Base-by-base conservation (phyloP, 805 yeast species). In the Suhomyces pyralidae region DNA sequence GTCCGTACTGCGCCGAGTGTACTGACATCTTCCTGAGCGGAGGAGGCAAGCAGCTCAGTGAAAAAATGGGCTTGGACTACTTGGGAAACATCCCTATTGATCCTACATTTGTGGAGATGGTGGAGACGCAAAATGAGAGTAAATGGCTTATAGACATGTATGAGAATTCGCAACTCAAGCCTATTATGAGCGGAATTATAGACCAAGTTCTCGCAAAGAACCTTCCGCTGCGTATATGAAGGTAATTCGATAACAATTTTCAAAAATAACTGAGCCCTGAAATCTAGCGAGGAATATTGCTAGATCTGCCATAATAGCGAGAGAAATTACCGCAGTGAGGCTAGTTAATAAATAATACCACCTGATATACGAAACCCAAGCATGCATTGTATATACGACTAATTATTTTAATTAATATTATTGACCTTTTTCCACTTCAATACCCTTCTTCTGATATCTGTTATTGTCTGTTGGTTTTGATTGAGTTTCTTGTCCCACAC, bases 61-160 rank as follows among this genome's bases (percentile, higher is more conserved):
- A 75, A 28, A 80, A 81, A 45, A 78, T 83, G 52, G 70, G 75
- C 4, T 70, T 94, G 30, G 81, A 83, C 7, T 91, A 85, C 61
- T 71, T 96, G 56, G 99, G 98, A 0, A 83, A 84, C 50, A 84
- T 94, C 4, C 99, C 99, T 0, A 89, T 94, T 25, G 98, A 94
- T 64, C 98, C 99, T 2, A 79, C 78, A 48, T 94, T 96, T 72
- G 93, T 89, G 36, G 90, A 89, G 59, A 68, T 90, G 77, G 82
- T 94, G n/a, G 99, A 94, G 67, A 75, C 71, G 51, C 85, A 84
- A 59, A 67, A 75, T 46, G 57, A 60, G 22, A 67, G 26, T 56
- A 57, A 58, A 51, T 62, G 55, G 32, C 59, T 76, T 42, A 61
- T 73, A 3, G 73, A 70, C 40, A 53, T 70, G 52, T 76, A 76